Evolutionary conservation across 441 rosid genomes (phyloP), one percentile per base, ranked within the genome.

Genomic region (Populus trichocarpa): DNA sequence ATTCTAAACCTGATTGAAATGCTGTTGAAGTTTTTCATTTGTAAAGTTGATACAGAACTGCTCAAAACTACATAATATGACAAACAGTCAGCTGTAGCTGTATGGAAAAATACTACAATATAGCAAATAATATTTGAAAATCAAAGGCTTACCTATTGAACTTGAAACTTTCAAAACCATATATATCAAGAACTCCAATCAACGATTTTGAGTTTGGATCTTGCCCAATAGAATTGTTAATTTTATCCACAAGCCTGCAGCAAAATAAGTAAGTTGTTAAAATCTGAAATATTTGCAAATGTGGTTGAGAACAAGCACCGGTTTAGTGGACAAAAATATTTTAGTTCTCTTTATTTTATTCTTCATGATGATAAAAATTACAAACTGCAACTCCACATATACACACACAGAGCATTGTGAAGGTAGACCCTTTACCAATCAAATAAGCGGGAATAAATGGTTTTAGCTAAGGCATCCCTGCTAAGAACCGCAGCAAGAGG

Each of bases 21-120:
- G 99, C 79, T 97, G 99, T 82, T 97, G 99, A 83, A 97, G 91
- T 84, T 97, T 97, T 87, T 97, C 99, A 86, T 97, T 97, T 57
- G 99, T 97, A 79, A 97, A 97, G 83, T 97, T 97, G 89, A 97
- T 97, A 79, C 99, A 97, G 80, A 97, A 97, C 91, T 97, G 98
- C 88, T 95, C 99, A 88, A 97, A 97, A 85, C 99, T 93, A 77
- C 71, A 74, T 74, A 70, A 64, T 35, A 67, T 67, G 68, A 16
- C 61, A 79, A 75, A 66, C 20, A 63, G 75, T 80, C 75, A 86
- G 81, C 76, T 53, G 20, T 18, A 14, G 16, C 57, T 46, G 57
- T 46, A 46, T 3, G 57, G 69, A 25, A n/a, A 30, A 25, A 68
- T 77, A 76, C 74, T 12, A 72, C 9, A 6, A 50, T 26, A 36